phyloP scores from a whole-genome alignment of 2,329 filamentous ascomycete species.

The Colletotrichum kahawae region DNA sequence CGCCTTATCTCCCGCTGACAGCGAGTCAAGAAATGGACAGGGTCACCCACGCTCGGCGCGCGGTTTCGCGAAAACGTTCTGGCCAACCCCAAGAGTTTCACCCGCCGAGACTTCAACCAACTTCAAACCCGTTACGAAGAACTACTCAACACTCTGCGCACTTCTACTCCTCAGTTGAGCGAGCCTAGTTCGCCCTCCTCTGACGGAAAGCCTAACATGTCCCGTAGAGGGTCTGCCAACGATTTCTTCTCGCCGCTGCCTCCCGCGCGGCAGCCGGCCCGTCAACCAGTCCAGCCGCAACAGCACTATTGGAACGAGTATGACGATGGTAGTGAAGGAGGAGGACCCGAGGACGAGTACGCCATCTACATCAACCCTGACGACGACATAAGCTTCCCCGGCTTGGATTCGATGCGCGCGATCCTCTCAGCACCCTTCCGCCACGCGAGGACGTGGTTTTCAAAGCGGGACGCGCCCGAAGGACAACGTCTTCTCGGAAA shows the following conservation, averaged over 20 bases:
- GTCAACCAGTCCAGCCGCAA: constrained; percentile 29
- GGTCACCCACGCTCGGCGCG: constrained; percentile 66
- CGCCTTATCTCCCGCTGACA: constrained; percentile 8
- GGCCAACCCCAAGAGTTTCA: constrained; percentile 72
- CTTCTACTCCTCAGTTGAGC: constrained; percentile 45
- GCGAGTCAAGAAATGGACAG: constrained; percentile 75
- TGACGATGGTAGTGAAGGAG: constrained; percentile 76
- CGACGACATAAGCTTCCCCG: constrained; percentile 63
- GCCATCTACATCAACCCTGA: constrained; percentile 78
- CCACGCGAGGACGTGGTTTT: constrained; percentile 58
- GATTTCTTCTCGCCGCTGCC: constrained; percentile 13
- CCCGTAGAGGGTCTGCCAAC: constrained; percentile 20
- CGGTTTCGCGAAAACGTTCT: constrained; percentile 73
- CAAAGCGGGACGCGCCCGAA: constrained; percentile 17
- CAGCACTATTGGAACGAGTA: constrained; percentile 84
- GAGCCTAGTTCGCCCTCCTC: constrained; percentile 44
- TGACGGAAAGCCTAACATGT: constrained; percentile 27
- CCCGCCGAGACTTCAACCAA: constrained; percentile 65
- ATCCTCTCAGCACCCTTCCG: constrained; percentile 55
- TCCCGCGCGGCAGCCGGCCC: constrained; percentile 23
- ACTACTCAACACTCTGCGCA: constrained; percentile 51
- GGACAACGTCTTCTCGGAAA: constrained; percentile 7
- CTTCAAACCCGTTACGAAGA: constrained; percentile 57
- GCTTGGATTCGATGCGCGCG: constrained; percentile 63
- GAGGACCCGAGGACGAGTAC: constrained; percentile 63